Evolutionary conservation across 2,329 filamentous ascomycete genomes (phyloP).

Genomic region (Emmonsiellopsis sp.): DNA sequence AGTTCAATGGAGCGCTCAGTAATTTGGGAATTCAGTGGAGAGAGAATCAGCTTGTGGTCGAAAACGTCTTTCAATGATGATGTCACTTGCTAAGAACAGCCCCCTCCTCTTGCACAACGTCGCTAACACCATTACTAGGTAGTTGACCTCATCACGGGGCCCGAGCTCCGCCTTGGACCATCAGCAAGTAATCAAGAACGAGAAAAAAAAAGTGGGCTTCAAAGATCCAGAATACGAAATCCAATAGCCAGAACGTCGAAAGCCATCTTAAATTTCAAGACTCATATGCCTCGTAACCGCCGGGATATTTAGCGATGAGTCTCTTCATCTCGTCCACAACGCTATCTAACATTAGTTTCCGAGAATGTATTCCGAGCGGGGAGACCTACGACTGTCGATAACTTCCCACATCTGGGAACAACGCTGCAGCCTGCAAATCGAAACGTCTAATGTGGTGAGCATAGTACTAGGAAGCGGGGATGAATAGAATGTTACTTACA

Average conservation of each 20-base stretch:
- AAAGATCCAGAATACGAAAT: not conserved
- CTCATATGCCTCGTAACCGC: constrained; percentile 9
- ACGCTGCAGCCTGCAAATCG: constrained; percentile 6
- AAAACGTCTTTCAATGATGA: not conserved
- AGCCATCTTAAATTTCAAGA: not conserved
- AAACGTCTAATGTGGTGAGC: constrained; percentile 3
- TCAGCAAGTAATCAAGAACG: not conserved
- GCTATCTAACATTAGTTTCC: constrained; percentile 1
- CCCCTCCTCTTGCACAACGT: no score
- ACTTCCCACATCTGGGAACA: constrained; percentile 3
- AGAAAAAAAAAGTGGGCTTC: not conserved
- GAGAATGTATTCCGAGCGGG: not conserved
- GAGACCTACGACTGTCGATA: constrained; percentile 8
- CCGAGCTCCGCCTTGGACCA: no score
- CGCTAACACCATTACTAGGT: no score
- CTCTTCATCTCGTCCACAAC: constrained; percentile 12
- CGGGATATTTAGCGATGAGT: constrained; percentile 12
- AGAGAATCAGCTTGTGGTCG: no score
- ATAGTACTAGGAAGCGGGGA: not conserved
- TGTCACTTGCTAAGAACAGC: no score
- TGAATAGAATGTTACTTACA: constrained; percentile 10
- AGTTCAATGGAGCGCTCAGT: not conserved
- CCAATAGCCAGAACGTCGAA: not conserved
- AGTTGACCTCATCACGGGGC: no score
- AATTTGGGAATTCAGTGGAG: not conserved